Conservation (phyloP, 495 filamentous ascomycete species). For the Penicillium malachiteum region DNA sequence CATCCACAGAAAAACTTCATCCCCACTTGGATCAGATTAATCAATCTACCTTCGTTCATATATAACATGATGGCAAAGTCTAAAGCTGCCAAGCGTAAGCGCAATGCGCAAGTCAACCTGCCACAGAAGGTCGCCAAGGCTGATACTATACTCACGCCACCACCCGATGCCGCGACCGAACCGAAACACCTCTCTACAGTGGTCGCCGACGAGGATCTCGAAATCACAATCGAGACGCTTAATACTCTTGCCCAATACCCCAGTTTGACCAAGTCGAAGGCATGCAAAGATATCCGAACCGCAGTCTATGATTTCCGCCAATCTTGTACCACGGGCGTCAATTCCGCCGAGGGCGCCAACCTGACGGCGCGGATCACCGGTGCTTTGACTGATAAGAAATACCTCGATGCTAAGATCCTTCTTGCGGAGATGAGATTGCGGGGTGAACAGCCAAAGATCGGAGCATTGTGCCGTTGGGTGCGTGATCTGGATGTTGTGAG, state of each 20-base stretch:
- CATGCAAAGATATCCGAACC: slow-evolving; percentile 39
- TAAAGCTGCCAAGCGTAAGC: slow-evolving; percentile 40
- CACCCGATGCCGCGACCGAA: slow-evolving; percentile 33
- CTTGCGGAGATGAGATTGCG: slow-evolving; percentile 41
- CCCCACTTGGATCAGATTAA: neutral
- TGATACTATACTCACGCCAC: slow-evolving; percentile 24
- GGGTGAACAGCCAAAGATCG: slow-evolving; percentile 38
- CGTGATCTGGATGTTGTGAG: slow-evolving; percentile 42
- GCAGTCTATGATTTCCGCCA: slow-evolving; percentile 42
- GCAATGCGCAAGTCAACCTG: slow-evolving; percentile 32
- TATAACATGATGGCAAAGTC: slow-evolving; percentile 30
- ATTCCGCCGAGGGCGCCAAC: slow-evolving; percentile 38
- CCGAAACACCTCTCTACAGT: slow-evolving; percentile 34
- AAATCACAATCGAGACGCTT: slow-evolving; percentile 40
- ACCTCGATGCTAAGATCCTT: slow-evolving; percentile 34
- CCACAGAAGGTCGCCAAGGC: slow-evolving; percentile 34
- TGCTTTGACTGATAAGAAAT: slow-evolving; percentile 35
- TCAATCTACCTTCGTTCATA: neutral
- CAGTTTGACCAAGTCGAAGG: slow-evolving; percentile 37
- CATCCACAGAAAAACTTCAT: neutral
- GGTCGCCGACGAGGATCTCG: slow-evolving; percentile 37
- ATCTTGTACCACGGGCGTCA: slow-evolving; percentile 39
- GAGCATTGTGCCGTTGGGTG: slow-evolving; percentile 42
- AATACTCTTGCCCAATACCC: slow-evolving; percentile 37
- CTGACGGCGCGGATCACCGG: slow-evolving; percentile 40